A percentile compares a stretch with the other conserved stretches of the same genome.
These are phyloP conservation scores for Medicago ruthenica DNA, from an alignment of 306 rosid genomes.

Conservation along the genomic window DNA sequence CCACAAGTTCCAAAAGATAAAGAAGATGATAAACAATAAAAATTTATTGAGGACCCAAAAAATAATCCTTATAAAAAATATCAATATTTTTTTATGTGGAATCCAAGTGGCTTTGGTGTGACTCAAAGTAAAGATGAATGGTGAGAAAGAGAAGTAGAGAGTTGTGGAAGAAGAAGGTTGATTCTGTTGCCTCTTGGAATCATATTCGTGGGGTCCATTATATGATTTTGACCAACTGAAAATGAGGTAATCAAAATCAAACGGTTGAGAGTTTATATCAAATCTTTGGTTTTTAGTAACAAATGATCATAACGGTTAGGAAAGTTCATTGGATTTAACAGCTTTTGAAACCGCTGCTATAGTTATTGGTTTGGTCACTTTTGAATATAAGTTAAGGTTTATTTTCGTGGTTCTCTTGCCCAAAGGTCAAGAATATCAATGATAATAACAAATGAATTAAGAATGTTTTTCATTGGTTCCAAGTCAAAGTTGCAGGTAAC, in stretches of 20 bases:
- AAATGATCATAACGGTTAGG: slow-evolving; percentile 43
- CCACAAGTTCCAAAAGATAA: slow-evolving; percentile 44
- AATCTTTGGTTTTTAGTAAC: slow-evolving; percentile 15
- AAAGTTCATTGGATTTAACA: neutral
- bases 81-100: slow-evolving; percentile 39
- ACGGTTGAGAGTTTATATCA: slow-evolving; percentile 51
- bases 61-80: slow-evolving; percentile 28
- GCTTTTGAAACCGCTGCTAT: slow-evolving; percentile 1
- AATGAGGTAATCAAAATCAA: slow-evolving; percentile 27
- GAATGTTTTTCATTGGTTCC: neutral
- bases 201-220: slow-evolving; percentile 62
- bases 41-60: slow-evolving; percentile 42
- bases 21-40: slow-evolving; percentile 25
- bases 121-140: slow-evolving; percentile 56
- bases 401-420: neutral
- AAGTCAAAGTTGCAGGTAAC: neutral
- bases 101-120: slow-evolving; percentile 62
- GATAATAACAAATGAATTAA: neutral
- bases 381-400: slow-evolving; percentile 9
- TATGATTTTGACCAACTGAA: slow-evolving; percentile 50
- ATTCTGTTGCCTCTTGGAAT: slow-evolving; percentile 57
- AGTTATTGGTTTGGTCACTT: slow-evolving; percentile 15
- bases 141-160: slow-evolving; percentile 44
- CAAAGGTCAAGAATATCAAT: slow-evolving; percentile 1
- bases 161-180: slow-evolving; percentile 50